Percentiles rank a stretch among this genome's conserved stretches.
These are phyloP conservation scores for Ceriops zippeliana DNA, from an alignment of 345 rosid species.

Conservation along the genomic window DNA sequence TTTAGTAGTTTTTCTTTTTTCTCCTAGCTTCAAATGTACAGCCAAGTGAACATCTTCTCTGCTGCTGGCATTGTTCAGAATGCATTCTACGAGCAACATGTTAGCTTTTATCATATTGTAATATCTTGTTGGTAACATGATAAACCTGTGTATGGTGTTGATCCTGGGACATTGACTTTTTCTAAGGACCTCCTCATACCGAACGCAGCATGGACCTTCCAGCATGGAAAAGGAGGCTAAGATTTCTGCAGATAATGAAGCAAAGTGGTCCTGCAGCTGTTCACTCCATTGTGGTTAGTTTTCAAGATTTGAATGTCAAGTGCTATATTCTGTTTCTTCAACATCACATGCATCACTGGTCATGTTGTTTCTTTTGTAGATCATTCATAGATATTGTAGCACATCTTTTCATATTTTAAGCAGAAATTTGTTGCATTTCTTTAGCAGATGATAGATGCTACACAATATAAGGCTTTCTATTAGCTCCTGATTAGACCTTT, in stretches of 20 bases:
- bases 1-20: neutral
- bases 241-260: slow-evolving; percentile 67
- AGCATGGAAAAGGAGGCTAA: slow-evolving; percentile 86
- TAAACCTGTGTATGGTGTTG: slow-evolving; percentile 59
- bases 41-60: neutral
- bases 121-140: slow-evolving; percentile 12
- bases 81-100: neutral
- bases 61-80: neutral
- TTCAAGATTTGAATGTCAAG: slow-evolving; percentile 7
- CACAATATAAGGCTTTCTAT: no score
- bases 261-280: slow-evolving; percentile 68
- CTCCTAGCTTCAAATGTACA: neutral
- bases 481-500: neutral
- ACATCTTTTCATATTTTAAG: neutral
- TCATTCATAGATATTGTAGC: neutral
- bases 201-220: slow-evolving; percentile 99
- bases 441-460: neutral
- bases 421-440: neutral
- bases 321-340: slow-evolving; percentile 1
- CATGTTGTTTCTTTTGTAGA: neutral
- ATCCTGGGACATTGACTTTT: slow-evolving; percentile 90
- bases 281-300: slow-evolving; percentile 80
- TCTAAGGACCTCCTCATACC: slow-evolving; percentile 99
- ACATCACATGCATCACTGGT: neutral
- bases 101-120: slow-evolving; percentile 6